Base-by-base conservation (phyloP, 2,329 filamentous ascomycete genomes). In the Ascochyta koolunga region DNA sequence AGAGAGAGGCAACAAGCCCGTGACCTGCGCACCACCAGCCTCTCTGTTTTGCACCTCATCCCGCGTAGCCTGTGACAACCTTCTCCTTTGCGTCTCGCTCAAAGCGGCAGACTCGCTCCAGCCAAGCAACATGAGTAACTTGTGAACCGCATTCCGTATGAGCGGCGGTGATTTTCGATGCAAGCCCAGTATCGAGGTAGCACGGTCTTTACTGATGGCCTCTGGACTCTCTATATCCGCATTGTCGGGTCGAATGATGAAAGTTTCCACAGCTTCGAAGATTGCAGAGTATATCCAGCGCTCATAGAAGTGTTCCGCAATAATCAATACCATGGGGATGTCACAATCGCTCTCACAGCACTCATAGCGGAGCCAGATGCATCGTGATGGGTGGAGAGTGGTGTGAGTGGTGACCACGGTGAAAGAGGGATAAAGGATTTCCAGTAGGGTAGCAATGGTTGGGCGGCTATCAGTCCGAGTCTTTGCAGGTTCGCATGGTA, bases 401-500 rank as follows among this genome's bases (percentile, higher is more conserved):
- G 66, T 18, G 49, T 33, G 11, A 71, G 56, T 15, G 70, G 69
- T 5, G 69, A 73, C 21, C 43, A 54, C 3, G 37, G 24, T n/a
- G 68, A 71, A 32, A 72, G 69, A 1, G 70, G 70, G 19, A 69
- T 58, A 31, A 72, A 67, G 1, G 67, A 55, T 29, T 37, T 62
- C 61, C 64, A 66, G 15, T 55, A 47, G 13, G 71, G 71, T 11
- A 72, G 54, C 7, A 71, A 45, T 18, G 69, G 69, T 18, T 50
- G 59, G 35, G 68, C 61, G 32, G 70, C 60, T 10, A 67, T 38
- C 7, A 74, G 62, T 2, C 68, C 70, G 27, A 74, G 54, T 24
- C 67, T 57, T 59, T 73, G 71, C 18, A 74, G 53, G 37, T 49
- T 57, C 5, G 63, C 61, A 56, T 72, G 66, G 37, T 74, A 71